phyloP scores from a whole-genome alignment of 495 filamentous ascomycete species.

The Recurvomyces mirabilis region DNA sequence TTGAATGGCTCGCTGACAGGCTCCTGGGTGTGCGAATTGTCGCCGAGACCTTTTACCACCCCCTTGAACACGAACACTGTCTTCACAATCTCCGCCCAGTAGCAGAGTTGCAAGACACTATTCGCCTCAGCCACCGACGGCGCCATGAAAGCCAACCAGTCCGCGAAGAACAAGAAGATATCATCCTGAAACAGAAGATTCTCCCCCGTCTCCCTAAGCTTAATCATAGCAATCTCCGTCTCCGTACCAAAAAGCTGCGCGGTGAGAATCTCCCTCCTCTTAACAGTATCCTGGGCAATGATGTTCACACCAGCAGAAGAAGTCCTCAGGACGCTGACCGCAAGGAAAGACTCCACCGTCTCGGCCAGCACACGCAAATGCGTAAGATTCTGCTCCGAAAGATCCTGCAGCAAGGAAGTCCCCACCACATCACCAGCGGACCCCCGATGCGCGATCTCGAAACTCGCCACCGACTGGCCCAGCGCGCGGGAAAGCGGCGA shows the following conservation, averaged over 20 bases:
- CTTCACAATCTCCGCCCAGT: constrained; percentile 82
- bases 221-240: constrained; percentile 23
- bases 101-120: constrained; percentile 81
- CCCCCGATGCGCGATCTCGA: constrained; percentile 88
- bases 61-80: constrained; percentile 40
- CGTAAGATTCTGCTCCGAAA: constrained; percentile 68
- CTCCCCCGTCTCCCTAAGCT: constrained; percentile 39
- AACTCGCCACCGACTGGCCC: constrained; percentile 78
- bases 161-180: constrained; percentile 75
- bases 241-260: constrained; percentile 26
- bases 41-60: constrained; percentile 1
- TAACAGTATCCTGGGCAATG: constrained; percentile 2
- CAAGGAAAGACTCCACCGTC: constrained; percentile 63
- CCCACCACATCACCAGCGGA: constrained; percentile 31
- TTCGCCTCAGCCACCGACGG: constrained; percentile 65
- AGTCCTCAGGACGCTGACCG: constrained; percentile 20
- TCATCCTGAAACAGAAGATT: constrained; percentile 62
- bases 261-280: constrained; percentile 8
- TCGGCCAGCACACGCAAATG: constrained; percentile 87
- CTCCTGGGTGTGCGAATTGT: not conserved
- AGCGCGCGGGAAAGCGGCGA: constrained; percentile 41
- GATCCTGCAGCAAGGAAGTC: constrained; percentile 68
- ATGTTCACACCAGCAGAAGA: not conserved
- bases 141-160: constrained; percentile 49
- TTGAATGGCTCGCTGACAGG: constrained; percentile 7